These are phyloP conservation scores for Pseudomassariella vexata DNA, from an alignment of 2,329 filamentous ascomycete genomes.

Conservation along the genomic window DNA sequence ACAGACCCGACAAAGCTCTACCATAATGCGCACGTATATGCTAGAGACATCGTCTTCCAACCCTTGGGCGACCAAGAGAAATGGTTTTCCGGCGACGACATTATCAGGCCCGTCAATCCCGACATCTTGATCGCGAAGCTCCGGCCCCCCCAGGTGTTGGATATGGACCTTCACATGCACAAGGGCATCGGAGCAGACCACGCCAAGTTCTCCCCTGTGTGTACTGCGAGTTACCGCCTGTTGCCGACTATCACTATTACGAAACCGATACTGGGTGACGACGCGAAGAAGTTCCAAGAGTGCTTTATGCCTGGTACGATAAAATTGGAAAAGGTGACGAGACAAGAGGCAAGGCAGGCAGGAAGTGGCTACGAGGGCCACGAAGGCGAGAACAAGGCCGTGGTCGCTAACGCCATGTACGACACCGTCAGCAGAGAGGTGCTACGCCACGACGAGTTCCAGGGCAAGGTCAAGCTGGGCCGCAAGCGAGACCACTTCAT, in stretches of 20 bases:
- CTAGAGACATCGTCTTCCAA: conserved; percentile 68
- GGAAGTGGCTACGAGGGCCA: conserved; percentile 66
- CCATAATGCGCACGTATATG: conserved; percentile 78
- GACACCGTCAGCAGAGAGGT: conserved; percentile 95
- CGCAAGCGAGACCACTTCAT: conserved; percentile 94
- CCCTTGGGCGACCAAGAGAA: conserved; percentile 68
- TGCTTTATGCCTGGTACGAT: conserved; percentile 93
- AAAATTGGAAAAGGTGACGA: conserved; percentile 65
- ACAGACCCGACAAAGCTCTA: conserved; percentile 81
- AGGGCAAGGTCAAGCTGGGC: conserved; percentile 91
- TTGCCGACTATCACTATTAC: conserved; percentile 82
- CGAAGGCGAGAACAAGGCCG: conserved; percentile 78
- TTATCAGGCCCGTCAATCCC: conserved; percentile 75
- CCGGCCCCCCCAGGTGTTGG: conserved; percentile 81
- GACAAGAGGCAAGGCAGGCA: conserved; percentile 53
- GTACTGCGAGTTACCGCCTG: conserved; percentile 87
- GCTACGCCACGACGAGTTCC: conserved; percentile 85
- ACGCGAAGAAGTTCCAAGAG: conserved; percentile 81
- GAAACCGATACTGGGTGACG: conserved; percentile 75
- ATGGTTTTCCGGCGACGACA: conserved; percentile 61
- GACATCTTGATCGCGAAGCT: conserved; percentile 94
- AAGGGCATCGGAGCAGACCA: conserved; percentile 93
- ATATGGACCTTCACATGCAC: conserved; percentile 85
- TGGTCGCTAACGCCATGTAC: conserved; percentile 81
- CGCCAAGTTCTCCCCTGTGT: conserved; percentile 94